Evolutionary conservation across 805 yeast species (phyloP).

Genomic region (Nakazawaea molendinolei): DNA sequence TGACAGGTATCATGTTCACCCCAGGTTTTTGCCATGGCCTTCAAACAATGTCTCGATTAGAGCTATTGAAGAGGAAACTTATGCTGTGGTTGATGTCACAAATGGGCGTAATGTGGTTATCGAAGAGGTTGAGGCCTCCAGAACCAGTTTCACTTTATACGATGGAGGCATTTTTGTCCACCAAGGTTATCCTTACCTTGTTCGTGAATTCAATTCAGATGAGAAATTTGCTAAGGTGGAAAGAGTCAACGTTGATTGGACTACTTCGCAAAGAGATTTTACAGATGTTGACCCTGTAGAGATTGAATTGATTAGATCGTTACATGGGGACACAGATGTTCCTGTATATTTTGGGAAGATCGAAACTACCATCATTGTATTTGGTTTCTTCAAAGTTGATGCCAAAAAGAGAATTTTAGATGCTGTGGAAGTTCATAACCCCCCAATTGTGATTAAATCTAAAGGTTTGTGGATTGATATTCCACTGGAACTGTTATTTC

Average conservation of each 20-base stretch:
- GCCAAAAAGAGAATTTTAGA: constrained; percentile 75
- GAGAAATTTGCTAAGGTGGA: constrained; percentile 79
- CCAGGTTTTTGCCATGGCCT: constrained; percentile 76
- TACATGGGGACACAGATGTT: constrained; percentile 36
- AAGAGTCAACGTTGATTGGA: constrained; percentile 91
- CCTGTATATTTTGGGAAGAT: constrained; percentile 77
- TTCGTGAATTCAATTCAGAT: constrained; percentile 75
- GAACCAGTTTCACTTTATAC: constrained; percentile 86
- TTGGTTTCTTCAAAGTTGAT: constrained; percentile 89
- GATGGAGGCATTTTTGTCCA: constrained; percentile 91
- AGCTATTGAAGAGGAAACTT: constrained; percentile 74
- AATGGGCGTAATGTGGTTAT: constrained; percentile 69
- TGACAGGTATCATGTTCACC: constrained; percentile 47
- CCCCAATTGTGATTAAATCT: constrained; percentile 63
- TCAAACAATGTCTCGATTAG: constrained; percentile 68
- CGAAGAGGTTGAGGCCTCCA: constrained; percentile 82
- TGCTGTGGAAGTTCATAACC: constrained; percentile 86
- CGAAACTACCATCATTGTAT: constrained; percentile 67
- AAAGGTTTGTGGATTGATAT: constrained; percentile 93
- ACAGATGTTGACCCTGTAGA: constrained; percentile 87
- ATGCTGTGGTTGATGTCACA: constrained; percentile 87
- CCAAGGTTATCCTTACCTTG: constrained; percentile 87
- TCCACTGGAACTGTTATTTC: constrained; percentile 55
- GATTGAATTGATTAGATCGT: constrained; percentile 56
- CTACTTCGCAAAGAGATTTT: constrained; percentile 83